Evolutionary conservation across 352 stramenopile species (phyloP), one percentile per base, ranked within the genome.

Genomic region (Phytopythium ostracodes): DNA sequence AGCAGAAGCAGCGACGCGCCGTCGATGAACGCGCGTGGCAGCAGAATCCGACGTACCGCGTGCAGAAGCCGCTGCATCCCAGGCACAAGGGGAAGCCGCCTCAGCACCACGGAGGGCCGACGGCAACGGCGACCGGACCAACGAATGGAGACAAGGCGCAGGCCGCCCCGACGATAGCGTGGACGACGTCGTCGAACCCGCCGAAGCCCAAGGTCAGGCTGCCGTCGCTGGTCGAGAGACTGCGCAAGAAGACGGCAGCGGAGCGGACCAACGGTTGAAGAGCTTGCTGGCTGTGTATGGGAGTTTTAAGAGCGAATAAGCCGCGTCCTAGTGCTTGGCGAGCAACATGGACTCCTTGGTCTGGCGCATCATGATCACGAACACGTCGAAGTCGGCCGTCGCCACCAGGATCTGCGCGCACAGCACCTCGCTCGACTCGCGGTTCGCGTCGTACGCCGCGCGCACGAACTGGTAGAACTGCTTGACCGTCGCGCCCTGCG

Each of bases 291-390:
- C n/a, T n/a, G n/a, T n/a, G n/a, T n/a, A n/a, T n/a, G n/a, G n/a
- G n/a, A n/a, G n/a, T n/a, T n/a, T n/a, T n/a, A n/a, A n/a, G n/a
- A n/a, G n/a, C n/a, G n/a, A n/a, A n/a, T n/a, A n/a, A n/a, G n/a
- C n/a, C n/a, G n/a, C n/a, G n/a, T n/a, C n/a, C 63, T 56, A 81
- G 44, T 60, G 63, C 56, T 91, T 88, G 20, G 79, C 77, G 53
- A 89, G 66, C 58, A 75, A 36, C 60, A 85, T 68, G 0, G 81
- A 76, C 59, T 92, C 77, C 62, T 89, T 92, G 8, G 80, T 89
- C 65, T 92, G 83, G 40, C 84, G 83, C 83, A 92, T 92, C 83
- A 92, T 92, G 54, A 90, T 43, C 31, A 92, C 83, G 54, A 90
- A 92, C 36, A 92, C 83, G 54, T 90, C 80, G 63, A 92, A 90